Evolutionary conservation across 148 eudicot species (phyloP), one percentile per base, ranked within the genome.

Genomic region (Selenicereus undatus): DNA sequence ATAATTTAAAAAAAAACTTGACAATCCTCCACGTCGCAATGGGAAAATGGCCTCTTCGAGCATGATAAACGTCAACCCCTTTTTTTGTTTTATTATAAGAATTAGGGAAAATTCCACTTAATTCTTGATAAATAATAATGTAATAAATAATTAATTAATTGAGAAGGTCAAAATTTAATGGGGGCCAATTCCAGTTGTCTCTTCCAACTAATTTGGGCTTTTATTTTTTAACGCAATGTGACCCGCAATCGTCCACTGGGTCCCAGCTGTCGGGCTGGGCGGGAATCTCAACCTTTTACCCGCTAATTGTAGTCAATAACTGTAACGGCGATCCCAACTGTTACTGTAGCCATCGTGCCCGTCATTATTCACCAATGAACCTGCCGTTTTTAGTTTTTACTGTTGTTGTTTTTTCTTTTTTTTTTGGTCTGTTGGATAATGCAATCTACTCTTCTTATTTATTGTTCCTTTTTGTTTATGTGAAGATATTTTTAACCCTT

Each of bases 241-340:
- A 39, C 16, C 58, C 32, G 21, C 13, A 20, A 70, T 35, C 50
- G 29, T 45, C 56, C n/a, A 73, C 81, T 65, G 30, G 24, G 65
- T 27, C 80, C 81, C 43, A 39, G 43, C 43, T 39, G 43, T 82
- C n/a, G 66, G 78, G 87, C 87, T 29, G 74, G 81, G 87, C 87
- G 87, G 76, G 83, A 82, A 76, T 32, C 0, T 48, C 52, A 48
- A 48, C 52, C 13, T 48, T 56, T 56, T 20, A 14, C 22, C 21
- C 62, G 22, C 62, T 5, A 56, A 56, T 18, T 20, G 62, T 56
- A 2, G 22, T 56, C 18, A 18, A 18, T 20, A 0, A 56, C 62
- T 48, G 52, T 48, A 1, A 48, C 52, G 52, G 52, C 2, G 62
- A 56, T n/a, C 2, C 22, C 13, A 56, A 17, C 62, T 56, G 4